Conservation (phyloP, 768 basidiomycete species). For the Naganishia antarctica region DNA sequence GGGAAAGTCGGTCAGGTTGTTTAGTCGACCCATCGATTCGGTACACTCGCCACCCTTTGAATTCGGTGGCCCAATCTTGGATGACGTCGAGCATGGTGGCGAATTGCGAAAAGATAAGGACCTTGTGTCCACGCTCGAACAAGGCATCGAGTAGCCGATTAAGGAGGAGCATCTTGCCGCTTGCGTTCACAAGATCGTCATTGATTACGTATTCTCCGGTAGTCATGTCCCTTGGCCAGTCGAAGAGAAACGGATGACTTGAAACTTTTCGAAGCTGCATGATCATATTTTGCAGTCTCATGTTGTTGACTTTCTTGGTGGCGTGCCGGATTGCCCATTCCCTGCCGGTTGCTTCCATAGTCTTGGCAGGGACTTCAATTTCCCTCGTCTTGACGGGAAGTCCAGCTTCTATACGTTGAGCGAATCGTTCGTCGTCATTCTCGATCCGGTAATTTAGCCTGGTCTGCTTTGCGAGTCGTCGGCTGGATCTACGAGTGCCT, state of each 20-base stretch:
- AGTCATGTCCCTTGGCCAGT: constrained; percentile 66
- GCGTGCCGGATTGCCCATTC: constrained; percentile 61
- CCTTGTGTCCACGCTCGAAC: constrained; percentile 74
- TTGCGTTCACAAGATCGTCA: constrained; percentile 73
- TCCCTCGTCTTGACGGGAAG: constrained; percentile 41
- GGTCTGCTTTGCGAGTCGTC: constrained; percentile 34
- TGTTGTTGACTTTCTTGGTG: constrained; percentile 77
- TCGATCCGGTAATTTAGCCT: constrained; percentile 44
- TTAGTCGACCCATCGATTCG: constrained; percentile 85
- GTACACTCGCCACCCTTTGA: constrained; percentile 76
- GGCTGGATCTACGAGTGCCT: constrained; percentile 30
- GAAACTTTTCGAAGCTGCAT: constrained; percentile 94
- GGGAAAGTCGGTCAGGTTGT: constrained; percentile 71
- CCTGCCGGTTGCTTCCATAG: constrained; percentile 57
- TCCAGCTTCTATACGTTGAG: constrained; percentile 43
- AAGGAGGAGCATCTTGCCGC: constrained; percentile 96
- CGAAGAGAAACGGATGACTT: constrained; percentile 84
- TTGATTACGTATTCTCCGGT: constrained; percentile 65
- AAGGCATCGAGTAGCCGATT: constrained; percentile 79
- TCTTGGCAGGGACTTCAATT: constrained; percentile 48
- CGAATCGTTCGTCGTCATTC: constrained; percentile 47
- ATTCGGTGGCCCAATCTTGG: constrained; percentile 79
- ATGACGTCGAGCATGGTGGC: constrained; percentile 94
- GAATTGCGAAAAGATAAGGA: constrained; percentile 72
- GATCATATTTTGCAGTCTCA: constrained; percentile 86